These are phyloP conservation scores for Komagataella phaffii DNA, from an alignment of 805 yeast genomes.

Conservation along the genomic window DNA sequence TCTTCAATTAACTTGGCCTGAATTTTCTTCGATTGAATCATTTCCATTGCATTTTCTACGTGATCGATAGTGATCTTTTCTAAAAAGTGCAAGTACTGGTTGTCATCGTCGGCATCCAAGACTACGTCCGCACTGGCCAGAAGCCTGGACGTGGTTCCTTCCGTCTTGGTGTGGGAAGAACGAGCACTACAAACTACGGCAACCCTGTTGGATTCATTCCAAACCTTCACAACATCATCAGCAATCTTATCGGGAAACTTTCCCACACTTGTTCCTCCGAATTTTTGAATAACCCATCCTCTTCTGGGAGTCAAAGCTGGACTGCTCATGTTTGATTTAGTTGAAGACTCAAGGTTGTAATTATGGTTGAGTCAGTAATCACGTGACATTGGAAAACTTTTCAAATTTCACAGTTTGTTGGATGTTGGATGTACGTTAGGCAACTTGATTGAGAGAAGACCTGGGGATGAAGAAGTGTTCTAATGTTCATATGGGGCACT, in stretches of 20 bases:
- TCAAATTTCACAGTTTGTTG: neutral
- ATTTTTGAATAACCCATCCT: slow-evolving; percentile 76
- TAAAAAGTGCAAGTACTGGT: slow-evolving; percentile 37
- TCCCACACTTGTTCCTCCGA: slow-evolving; percentile 96
- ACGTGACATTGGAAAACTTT: neutral
- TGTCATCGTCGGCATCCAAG: slow-evolving; percentile 36
- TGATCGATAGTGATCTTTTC: slow-evolving; percentile 72
- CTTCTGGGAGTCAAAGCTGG: neutral
- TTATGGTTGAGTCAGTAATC: neutral
- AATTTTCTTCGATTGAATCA: slow-evolving; percentile 31
- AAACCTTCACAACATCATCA: slow-evolving; percentile 67
- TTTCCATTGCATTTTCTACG: slow-evolving; percentile 48
- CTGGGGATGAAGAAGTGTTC: neutral
- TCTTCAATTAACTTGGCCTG: slow-evolving; percentile 40
- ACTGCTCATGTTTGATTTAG: neutral
- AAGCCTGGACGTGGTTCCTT: slow-evolving; percentile 89
- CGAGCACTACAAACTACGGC: slow-evolving; percentile 96
- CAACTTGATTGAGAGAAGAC: neutral
- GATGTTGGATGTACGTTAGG: neutral
- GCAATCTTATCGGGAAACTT: slow-evolving; percentile 82
- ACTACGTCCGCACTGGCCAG: slow-evolving; percentile 76
- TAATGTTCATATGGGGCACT: neutral
- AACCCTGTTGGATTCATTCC: slow-evolving; percentile 46
- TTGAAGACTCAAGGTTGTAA: neutral
- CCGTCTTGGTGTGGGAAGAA: slow-evolving; percentile 79